These are phyloP conservation scores for Psidium friedrichsthalianum DNA, from an alignment of 345 rosid species.

Conservation along the genomic window DNA sequence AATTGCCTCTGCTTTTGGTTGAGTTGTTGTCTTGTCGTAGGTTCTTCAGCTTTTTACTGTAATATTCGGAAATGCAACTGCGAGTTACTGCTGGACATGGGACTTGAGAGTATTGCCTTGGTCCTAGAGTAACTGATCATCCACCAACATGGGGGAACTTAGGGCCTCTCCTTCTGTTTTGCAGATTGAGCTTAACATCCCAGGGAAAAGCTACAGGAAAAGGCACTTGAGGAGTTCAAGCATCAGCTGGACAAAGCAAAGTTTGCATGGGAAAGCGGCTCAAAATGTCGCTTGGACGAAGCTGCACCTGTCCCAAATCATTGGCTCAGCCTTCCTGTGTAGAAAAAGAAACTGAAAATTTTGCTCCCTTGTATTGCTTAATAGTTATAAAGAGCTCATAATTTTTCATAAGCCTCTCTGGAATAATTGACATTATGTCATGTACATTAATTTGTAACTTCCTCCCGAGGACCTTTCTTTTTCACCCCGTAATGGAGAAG, in stretches of 20 bases:
- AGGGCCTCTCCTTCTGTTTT: background rate
- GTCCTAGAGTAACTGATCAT: background rate
- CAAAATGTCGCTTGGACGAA: background rate
- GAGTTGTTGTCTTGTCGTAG: background rate
- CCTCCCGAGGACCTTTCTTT: background rate
- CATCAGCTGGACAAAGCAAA: background rate
- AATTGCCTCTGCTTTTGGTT: background rate
- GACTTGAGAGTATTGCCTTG: background rate
- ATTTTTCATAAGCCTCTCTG: background rate
- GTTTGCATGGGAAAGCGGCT: background rate
- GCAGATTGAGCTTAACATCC: conserved; percentile 80
- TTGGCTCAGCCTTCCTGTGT: background rate
- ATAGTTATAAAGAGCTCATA: background rate
- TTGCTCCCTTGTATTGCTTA: background rate
- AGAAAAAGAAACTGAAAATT: background rate
- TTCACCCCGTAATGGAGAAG: background rate
- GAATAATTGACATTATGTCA: background rate
- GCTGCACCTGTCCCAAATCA: background rate
- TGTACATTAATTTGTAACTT: background rate
- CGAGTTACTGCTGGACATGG: background rate
- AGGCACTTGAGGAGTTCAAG: conserved; percentile 10
- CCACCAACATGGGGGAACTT: background rate
- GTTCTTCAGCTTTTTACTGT: background rate
- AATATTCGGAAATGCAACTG: background rate
- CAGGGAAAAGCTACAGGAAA: conserved; percentile 44